Evolutionary conservation across 2,329 filamentous ascomycete species (phyloP), one percentile per base, ranked within the genome.

Genomic region (Neonectria magnoliae): DNA sequence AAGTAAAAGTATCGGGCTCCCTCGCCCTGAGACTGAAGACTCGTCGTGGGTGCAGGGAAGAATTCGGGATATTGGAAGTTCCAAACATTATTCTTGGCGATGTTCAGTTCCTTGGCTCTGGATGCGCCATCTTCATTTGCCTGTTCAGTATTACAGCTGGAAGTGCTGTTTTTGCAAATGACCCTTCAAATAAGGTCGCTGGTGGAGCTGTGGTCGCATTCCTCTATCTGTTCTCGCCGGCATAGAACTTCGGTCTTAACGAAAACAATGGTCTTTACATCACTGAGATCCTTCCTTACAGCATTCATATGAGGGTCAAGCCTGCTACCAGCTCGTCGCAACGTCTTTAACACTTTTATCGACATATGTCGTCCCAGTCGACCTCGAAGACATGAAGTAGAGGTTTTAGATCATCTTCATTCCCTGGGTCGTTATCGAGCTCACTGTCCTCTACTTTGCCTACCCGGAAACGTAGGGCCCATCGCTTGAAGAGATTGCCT

Each of bases 271-370:
- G 59, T 47, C 56, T 69, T 1, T 80, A 79, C 60, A 69, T 75
- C 3, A 73, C 73, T 1, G 78, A 80, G 61, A 76, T 80, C 27
- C 69, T 78, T 11, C 76, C 78, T 0, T 80, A 75, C 64, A 63
- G 64, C 3, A 57, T 76, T 6, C 77, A 78, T 7, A 57, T 58
- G 33, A 47, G 50, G 31, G 60, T 3, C 14, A 25, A 11, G 48
- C 47, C 27, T n/a, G 52, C 29, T 48, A 9, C 50, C 60, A 63
- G 25, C 25, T 63, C 9, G 50, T 52, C 31, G 54, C 36, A 11
- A 58, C 36, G 5, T 58, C 13, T 22, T 63, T 53, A 9, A 45
- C 41, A 11, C 45, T 53, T 27, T 27, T 44, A 16, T 57, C 45
- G 22, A 52, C 65, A 36, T 60, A 67, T 57, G 62, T 65, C 2